These are phyloP conservation scores for Colletotrichum tamarilloi DNA, from an alignment of 2,329 filamentous ascomycete species.

Conservation along the genomic window DNA sequence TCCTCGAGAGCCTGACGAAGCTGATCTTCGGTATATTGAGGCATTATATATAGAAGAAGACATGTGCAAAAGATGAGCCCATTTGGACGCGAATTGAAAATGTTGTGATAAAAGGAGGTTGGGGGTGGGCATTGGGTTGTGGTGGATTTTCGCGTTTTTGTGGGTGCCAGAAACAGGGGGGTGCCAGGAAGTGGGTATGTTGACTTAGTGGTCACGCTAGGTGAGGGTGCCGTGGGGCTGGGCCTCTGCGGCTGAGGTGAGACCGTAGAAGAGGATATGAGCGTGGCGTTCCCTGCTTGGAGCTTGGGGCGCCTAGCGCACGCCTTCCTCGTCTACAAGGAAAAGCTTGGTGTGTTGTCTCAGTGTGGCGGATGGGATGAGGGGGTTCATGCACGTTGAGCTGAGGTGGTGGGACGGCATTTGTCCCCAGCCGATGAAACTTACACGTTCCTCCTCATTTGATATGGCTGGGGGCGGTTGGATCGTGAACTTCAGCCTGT, in stretches of 20 bases:
- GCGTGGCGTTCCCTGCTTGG: neutral
- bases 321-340: neutral
- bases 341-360: neutral
- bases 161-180: too few relatives aligned
- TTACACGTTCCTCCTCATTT: neutral
- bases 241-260: neutral
- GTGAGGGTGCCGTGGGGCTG: neutral
- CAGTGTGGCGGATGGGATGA: neutral
- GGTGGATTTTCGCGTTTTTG: too few relatives aligned
- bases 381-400: neutral
- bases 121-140: too few relatives aligned
- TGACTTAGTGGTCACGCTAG: neutral
- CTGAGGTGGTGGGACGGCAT: neutral
- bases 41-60: too few relatives aligned
- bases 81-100: too few relatives aligned
- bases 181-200: too few relatives aligned
- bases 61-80: too few relatives aligned
- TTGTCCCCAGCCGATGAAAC: neutral
- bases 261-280: too few relatives aligned
- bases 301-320: neutral
- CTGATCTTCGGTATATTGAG: too few relatives aligned
- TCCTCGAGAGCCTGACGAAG: too few relatives aligned
- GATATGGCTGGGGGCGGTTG: neutral
- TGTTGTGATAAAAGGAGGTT: too few relatives aligned
- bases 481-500: neutral